Percentiles rank a stretch among this genome's conserved stretches.
Conservation (phyloP, 352 stramenopile genomes). For the Peronospora belbahrii region DNA sequence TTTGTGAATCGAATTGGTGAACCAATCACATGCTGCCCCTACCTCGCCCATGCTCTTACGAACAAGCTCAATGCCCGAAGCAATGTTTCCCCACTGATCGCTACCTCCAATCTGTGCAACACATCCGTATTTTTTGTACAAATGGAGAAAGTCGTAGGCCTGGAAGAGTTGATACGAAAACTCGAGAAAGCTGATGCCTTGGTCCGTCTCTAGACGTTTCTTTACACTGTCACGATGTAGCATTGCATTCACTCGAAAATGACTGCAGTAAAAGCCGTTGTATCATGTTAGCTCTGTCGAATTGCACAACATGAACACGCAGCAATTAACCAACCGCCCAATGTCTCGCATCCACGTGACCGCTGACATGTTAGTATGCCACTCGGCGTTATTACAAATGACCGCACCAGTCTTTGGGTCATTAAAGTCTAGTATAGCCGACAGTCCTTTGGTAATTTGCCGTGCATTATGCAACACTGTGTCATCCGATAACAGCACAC, state of each 20-base stretch:
- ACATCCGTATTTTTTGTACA: slow-evolving; percentile 88
- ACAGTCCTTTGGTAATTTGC: slow-evolving; percentile 88
- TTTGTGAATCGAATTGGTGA: neutral
- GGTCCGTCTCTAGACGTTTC: slow-evolving; percentile 90
- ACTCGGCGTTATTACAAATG: slow-evolving; percentile 98
- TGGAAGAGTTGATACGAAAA: slow-evolving; percentile 99
- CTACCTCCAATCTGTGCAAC: slow-evolving; percentile 95
- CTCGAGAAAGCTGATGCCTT: slow-evolving; percentile 97
- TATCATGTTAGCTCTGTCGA: neutral
- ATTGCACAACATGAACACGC: neutral
- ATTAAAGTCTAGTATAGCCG: slow-evolving; percentile 93
- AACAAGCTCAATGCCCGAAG: slow-evolving; percentile 94
- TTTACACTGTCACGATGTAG: slow-evolving; percentile 96
- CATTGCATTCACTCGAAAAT: slow-evolving; percentile 99
- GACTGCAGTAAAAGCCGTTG: slow-evolving; percentile 18
- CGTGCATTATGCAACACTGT: slow-evolving; percentile 86
- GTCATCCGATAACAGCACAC: slow-evolving; percentile 91
- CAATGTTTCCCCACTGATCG: slow-evolving; percentile 99
- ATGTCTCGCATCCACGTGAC: slow-evolving; percentile 97
- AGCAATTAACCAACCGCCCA: slow-evolving; percentile 39
- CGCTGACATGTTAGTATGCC: slow-evolving; percentile 91
- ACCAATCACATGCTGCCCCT: slow-evolving; percentile 8
- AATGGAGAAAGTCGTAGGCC: slow-evolving; percentile 98
- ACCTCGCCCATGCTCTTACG: slow-evolving; percentile 79
- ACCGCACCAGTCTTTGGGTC: slow-evolving; percentile 83